phyloP scores from a whole-genome alignment of 2,329 filamentous ascomycete species.

The Fusarium ambrosium region DNA sequence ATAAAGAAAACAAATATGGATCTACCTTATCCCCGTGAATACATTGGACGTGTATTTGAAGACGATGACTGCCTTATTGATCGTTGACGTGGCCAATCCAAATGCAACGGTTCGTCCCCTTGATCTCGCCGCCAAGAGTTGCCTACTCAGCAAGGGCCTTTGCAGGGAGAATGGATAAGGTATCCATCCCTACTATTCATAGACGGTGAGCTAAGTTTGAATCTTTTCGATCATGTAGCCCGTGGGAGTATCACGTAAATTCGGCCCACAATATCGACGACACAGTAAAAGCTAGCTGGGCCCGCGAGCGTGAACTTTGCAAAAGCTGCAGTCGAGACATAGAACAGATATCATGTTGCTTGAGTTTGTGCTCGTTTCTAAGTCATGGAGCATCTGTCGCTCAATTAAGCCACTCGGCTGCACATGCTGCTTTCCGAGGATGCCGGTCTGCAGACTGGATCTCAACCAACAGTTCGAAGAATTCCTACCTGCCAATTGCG shows the following conservation, averaged over 20 bases:
- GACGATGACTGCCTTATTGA: too few species aligned
- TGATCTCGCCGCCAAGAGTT: too few species aligned
- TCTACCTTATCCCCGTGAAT: too few species aligned
- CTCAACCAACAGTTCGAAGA: not conserved
- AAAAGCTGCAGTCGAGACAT: not conserved
- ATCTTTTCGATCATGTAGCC: not conserved
- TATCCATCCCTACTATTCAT: not conserved
- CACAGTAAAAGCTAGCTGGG: not conserved
- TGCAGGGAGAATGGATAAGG: not conserved
- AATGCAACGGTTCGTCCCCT: too few species aligned
- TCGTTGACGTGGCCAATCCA: too few species aligned
- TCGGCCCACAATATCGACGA: not conserved
- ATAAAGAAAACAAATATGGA: too few species aligned
- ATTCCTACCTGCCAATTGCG: not conserved
- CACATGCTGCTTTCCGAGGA: not conserved
- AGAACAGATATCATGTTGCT: not conserved
- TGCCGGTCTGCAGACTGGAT: not conserved
- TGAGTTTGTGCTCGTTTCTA: not conserved
- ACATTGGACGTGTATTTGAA: too few species aligned
- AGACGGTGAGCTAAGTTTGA: not conserved
- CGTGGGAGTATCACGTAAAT: not conserved
- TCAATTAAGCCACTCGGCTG: not conserved
- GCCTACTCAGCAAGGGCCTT: not conserved
- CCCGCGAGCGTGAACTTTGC: not conserved
- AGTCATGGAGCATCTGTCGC: not conserved